A percentile compares a stretch with the other conserved stretches of the same genome.
phyloP scores from a whole-genome alignment of 2,329 filamentous ascomycete genomes.

The Hymenoscyphus linearis region DNA sequence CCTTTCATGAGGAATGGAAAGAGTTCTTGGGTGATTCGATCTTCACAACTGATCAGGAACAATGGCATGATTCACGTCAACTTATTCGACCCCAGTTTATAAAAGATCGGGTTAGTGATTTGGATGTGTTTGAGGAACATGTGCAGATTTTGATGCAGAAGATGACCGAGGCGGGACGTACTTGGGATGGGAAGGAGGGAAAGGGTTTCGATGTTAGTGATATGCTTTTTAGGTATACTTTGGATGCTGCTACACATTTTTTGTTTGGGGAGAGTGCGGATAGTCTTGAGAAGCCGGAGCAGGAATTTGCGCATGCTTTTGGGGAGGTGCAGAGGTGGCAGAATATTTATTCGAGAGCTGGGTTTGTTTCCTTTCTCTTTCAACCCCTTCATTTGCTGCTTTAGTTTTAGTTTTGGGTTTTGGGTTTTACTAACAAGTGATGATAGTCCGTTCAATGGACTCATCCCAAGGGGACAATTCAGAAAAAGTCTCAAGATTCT shows the following conservation, averaged over 20 bases:
- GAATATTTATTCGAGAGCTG: conserved; percentile 58
- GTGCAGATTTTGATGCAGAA: conserved; percentile 66
- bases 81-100: conserved; percentile 84
- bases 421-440: neutral
- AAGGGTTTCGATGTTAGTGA: conserved; percentile 64
- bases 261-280: conserved; percentile 72
- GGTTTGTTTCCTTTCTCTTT: conserved; percentile 36
- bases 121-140: conserved; percentile 77
- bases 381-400: neutral
- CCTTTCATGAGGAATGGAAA: conserved; percentile 70
- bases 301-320: conserved; percentile 76
- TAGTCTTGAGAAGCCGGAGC: conserved; percentile 48
- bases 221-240: conserved; percentile 77
- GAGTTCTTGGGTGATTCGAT: conserved; percentile 72
- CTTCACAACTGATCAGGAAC: conserved; percentile 72
- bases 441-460: conserved; percentile 49
- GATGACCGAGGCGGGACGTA: conserved; percentile 53
- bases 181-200: conserved; percentile 45
- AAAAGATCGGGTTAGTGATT: conserved; percentile 75
- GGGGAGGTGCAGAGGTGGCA: conserved; percentile 72
- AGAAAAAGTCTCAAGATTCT: conserved; percentile 59
- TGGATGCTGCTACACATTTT: conserved; percentile 85
- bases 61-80: conserved; percentile 77
- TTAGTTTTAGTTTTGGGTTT: neutral
- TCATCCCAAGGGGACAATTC: conserved; percentile 63